Evolutionary conservation across 2,329 filamentous ascomycete species (phyloP), one percentile per base, ranked within the genome.

Genomic region (Colletotrichum horii): DNA sequence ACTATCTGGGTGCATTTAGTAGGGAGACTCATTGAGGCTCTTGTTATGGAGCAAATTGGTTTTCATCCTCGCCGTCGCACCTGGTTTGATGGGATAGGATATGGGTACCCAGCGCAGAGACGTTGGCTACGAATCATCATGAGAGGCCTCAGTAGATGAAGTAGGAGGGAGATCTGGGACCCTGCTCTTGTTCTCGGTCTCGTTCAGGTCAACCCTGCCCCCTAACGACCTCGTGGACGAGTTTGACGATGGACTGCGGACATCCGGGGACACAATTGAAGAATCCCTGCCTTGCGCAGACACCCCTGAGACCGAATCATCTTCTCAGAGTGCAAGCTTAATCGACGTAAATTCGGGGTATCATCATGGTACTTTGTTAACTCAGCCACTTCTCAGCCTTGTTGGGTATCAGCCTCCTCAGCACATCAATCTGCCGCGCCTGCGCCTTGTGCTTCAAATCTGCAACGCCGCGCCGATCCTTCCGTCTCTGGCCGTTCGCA

Each of bases 361-460:
- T 76, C 70, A 76, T 74, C 60, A 22, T 30, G 7, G 16, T 48
- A n/a, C 14, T 34, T 70, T 38, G 6, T 73, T 66, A 76, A 65
- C 43, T 73, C 43, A 74, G 70, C 74, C 74, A 76, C 34, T 76
- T 76, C 48, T 76, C 74, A 15, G 74, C 70, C 70, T 93, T 92
- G 79, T 90, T 93, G 74, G 90, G 87, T 83, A 95, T 93, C 85
- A 95, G 87, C 81, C 90, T 91, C 78, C 88, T 88, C 79, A 95
- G 81, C 14, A 93, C 89, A 77, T 94, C 92, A 74, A 94, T 92
- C 83, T 95, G 93, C 78, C 91, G 91, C 48, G 91, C 87, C 80
- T 95, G 87, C 61, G 89, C 90, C 79, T 91, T 89, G 80, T 94
- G 89, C 81, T 92, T 91, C 76, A 93, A 84, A 58, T 93, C 91